phyloP scores from a whole-genome alignment of 2,329 filamentous ascomycete genomes.

The Fusarium tanahbumbuense region DNA sequence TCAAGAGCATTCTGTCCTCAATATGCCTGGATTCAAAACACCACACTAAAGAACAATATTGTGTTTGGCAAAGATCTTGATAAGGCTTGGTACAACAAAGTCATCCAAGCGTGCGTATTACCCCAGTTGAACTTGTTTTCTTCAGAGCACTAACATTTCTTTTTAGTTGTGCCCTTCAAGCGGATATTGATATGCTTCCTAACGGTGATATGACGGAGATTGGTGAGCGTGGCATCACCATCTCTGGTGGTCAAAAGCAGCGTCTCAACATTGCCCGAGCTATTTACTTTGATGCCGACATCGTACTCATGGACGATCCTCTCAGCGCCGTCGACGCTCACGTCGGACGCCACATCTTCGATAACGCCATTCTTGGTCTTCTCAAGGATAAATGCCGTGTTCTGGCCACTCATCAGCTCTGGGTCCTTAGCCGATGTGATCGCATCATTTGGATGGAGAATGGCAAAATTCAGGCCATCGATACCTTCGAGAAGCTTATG shows the following conservation, averaged over 20 bases:
- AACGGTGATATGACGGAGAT: conserved; percentile 91
- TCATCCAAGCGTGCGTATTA: conserved; percentile 75
- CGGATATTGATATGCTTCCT: conserved; percentile 93
- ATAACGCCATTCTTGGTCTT: conserved; percentile 90
- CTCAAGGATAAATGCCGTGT: conserved; percentile 90
- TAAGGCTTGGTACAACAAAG: conserved; percentile 81
- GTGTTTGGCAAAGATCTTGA: conserved; percentile 86
- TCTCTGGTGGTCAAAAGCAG: conserved; percentile 96
- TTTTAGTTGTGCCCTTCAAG: conserved; percentile 77
- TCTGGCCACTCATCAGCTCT: conserved; percentile 93
- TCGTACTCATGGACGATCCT: conserved; percentile 77
- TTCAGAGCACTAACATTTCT: not conserved
- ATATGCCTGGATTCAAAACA: conserved; percentile 98
- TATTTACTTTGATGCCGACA: conserved; percentile 76
- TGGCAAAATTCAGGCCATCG: conserved; percentile 84
- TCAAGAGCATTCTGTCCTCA: conserved; percentile 92
- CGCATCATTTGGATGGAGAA: conserved; percentile 93
- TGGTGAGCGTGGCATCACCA: conserved; percentile 93
- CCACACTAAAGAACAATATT: conserved; percentile 88
- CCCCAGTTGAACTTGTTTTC: too few relatives aligned
- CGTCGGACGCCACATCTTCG: conserved; percentile 83
- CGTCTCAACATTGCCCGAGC: conserved; percentile 91
- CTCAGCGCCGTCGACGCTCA: conserved; percentile 77
- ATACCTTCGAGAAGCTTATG: conserved; percentile 92
- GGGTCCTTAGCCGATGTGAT: conserved; percentile 90